A percentile compares a stretch with the other conserved stretches of the same genome.
Evolutionary conservation across 805 yeast genomes (phyloP).

Genomic region (Helenozyma baotianmanensis): DNA sequence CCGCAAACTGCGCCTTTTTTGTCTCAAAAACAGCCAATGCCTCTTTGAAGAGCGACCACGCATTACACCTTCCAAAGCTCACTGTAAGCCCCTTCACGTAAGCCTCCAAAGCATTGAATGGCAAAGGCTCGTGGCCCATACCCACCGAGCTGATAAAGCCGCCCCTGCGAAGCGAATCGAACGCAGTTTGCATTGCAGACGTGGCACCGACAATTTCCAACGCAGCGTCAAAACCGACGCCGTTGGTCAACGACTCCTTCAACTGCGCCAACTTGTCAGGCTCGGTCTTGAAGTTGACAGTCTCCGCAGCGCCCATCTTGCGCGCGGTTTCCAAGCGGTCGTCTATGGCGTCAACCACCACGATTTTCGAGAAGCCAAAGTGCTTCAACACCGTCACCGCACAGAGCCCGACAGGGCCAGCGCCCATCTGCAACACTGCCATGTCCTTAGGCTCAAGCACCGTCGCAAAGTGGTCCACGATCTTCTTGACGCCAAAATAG

Average conservation of each 20-base stretch:
- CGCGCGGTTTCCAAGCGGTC: slow-evolving; percentile 42
- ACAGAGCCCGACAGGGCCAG: slow-evolving; percentile 60
- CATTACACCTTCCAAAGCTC: slow-evolving; percentile 63
- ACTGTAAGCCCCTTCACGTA: slow-evolving; percentile 52
- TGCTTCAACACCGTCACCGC: slow-evolving; percentile 42
- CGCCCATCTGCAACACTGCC: slow-evolving; percentile 49
- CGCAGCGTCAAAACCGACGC: slow-evolving; percentile 56
- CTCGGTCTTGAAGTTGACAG: slow-evolving; percentile 40
- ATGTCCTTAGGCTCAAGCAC: slow-evolving; percentile 20
- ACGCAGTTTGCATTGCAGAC: slow-evolving; percentile 47
- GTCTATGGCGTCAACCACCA: slow-evolving; percentile 47
- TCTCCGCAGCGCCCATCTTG: slow-evolving; percentile 46
- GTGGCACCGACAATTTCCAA: slow-evolving; percentile 58
- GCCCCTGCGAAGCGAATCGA: slow-evolving; percentile 50
- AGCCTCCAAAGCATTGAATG: slow-evolving; percentile 54
- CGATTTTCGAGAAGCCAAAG: slow-evolving; percentile 41
- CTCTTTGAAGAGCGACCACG: slow-evolving; percentile 51
- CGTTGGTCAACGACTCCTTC: slow-evolving; percentile 34
- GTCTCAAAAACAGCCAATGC: slow-evolving; percentile 45
- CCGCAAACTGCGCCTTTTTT: slow-evolving; percentile 40
- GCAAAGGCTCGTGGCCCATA: slow-evolving; percentile 54
- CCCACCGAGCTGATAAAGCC: slow-evolving; percentile 59
- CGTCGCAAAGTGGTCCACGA: slow-evolving; percentile 24
- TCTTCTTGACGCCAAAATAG: slow-evolving; percentile 52
- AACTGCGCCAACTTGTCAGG: slow-evolving; percentile 20